These are phyloP conservation scores for Fusarium sp. DNA, from an alignment of 2,329 filamentous ascomycete species.

Conservation along the genomic window DNA sequence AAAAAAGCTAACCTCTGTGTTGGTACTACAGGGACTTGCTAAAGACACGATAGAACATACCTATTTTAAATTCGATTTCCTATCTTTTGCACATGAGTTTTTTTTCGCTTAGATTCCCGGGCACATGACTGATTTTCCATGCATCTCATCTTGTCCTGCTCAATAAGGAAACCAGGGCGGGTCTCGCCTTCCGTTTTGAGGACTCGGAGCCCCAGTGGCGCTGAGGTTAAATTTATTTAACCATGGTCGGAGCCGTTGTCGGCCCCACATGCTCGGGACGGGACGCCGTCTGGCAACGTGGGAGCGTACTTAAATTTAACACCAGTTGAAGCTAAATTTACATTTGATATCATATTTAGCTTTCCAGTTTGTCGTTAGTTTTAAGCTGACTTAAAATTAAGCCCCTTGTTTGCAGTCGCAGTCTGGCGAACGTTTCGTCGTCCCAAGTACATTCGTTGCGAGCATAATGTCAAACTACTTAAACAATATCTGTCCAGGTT, in stretches of 20 bases:
- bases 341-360: not conserved
- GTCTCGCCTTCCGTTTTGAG: conserved; percentile 17
- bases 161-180: conserved; percentile 19
- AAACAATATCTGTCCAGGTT: not conserved
- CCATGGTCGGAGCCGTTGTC: conserved; percentile 12
- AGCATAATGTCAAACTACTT: not conserved
- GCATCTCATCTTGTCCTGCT: conserved; percentile 11
- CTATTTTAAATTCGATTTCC: not conserved
- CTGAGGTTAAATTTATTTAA: conserved; percentile 10
- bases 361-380: not conserved
- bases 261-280: conserved; percentile 25
- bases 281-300: not conserved
- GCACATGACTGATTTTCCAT: conserved; percentile 20
- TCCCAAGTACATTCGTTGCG: not conserved
- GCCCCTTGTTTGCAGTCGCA: not conserved
- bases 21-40: no score
- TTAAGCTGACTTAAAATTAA: not conserved
- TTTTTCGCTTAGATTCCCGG: not conserved
- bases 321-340: not conserved
- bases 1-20: no score
- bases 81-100: not conserved
- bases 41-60: no score
- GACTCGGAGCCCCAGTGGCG: conserved; percentile 4
- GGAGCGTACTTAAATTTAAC: conserved; percentile 14
- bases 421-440: not conserved